These are phyloP conservation scores for Sherardia arvensis DNA, from an alignment of 257 asterid genomes.

Conservation along the genomic window DNA sequence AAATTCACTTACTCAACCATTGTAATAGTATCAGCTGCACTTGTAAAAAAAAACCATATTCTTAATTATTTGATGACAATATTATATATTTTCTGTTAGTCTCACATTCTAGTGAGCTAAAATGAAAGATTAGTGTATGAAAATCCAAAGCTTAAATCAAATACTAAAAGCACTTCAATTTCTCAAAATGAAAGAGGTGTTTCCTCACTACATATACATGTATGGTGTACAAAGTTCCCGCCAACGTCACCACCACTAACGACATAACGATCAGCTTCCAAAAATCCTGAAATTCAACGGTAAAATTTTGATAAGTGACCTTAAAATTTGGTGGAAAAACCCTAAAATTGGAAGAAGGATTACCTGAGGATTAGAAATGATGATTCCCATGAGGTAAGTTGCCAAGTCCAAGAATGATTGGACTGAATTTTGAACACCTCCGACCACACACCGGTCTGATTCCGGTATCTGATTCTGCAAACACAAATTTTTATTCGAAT, in stretches of 20 bases:
- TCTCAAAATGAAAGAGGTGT: slow-evolving; percentile 61
- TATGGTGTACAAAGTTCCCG: slow-evolving; percentile 44
- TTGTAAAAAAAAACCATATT: too few species aligned
- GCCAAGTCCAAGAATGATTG: slow-evolving; percentile 72
- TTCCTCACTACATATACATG: slow-evolving; percentile 53
- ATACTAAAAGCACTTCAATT: background rate
- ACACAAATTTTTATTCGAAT: too few species aligned
- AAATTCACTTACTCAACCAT: too few species aligned
- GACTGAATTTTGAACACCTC: slow-evolving; percentile 88
- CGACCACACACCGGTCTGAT: slow-evolving; percentile 68
- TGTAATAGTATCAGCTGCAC: too few species aligned
- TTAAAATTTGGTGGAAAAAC: too few species aligned
- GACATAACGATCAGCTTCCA: slow-evolving; percentile 64
- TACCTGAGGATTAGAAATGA: slow-evolving; percentile 85
- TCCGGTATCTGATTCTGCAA: slow-evolving; percentile 59
- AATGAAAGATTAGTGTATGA: too few species aligned
- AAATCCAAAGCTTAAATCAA: too few species aligned
- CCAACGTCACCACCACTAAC: slow-evolving; percentile 46
- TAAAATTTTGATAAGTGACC: background rate
- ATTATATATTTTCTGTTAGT: too few species aligned
- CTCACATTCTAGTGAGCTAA: too few species aligned
- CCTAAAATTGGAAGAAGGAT: background rate
- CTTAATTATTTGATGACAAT: too few species aligned
- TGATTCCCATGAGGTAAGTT: slow-evolving; percentile 67
- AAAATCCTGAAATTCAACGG: slow-evolving; percentile 47